Evolutionary conservation across 1,284 basidiomycete species (phyloP).

Genomic region (Mycena citricolor): DNA sequence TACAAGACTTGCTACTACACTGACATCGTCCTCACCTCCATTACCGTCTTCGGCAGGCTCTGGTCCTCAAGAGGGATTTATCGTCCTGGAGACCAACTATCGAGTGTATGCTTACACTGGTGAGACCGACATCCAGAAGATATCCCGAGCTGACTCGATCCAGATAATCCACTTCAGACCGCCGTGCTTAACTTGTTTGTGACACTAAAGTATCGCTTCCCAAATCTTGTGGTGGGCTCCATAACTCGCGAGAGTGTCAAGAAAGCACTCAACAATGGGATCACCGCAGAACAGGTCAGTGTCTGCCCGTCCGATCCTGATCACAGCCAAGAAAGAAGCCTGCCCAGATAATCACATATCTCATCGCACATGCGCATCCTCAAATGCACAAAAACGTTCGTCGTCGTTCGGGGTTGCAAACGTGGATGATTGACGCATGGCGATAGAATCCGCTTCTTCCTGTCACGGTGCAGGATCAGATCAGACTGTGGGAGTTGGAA

Average conservation of each 20-base stretch:
- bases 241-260: slow-evolving; percentile 96
- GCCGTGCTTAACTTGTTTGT: slow-evolving; percentile 96
- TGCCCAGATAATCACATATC: slow-evolving; percentile 88
- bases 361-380: slow-evolving; percentile 92
- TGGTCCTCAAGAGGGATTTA: slow-evolving; percentile 80
- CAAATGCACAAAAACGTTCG: slow-evolving; percentile 95
- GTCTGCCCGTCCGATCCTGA: too few relatives aligned
- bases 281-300: slow-evolving; percentile 90
- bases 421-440: too few relatives aligned
- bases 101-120: slow-evolving; percentile 97
- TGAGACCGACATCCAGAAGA: slow-evolving; percentile 36
- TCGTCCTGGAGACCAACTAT: slow-evolving; percentile 98
- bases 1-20: slow-evolving; percentile 96
- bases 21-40: too few relatives aligned
- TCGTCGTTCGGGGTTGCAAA: slow-evolving; percentile 16
- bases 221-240: slow-evolving; percentile 93
- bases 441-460: slow-evolving; percentile 84
- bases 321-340: too few relatives aligned
- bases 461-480: slow-evolving; percentile 97
- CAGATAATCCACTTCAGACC: slow-evolving; percentile 94
- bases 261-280: slow-evolving; percentile 91
- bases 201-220: slow-evolving; percentile 89
- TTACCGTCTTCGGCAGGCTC: slow-evolving; percentile 63
- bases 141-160: slow-evolving; percentile 21
- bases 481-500: slow-evolving; percentile 97